These are phyloP conservation scores for Scheffersomyces cryptocercus DNA, from an alignment of 1,139 yeast species.

Conservation along the genomic window DNA sequence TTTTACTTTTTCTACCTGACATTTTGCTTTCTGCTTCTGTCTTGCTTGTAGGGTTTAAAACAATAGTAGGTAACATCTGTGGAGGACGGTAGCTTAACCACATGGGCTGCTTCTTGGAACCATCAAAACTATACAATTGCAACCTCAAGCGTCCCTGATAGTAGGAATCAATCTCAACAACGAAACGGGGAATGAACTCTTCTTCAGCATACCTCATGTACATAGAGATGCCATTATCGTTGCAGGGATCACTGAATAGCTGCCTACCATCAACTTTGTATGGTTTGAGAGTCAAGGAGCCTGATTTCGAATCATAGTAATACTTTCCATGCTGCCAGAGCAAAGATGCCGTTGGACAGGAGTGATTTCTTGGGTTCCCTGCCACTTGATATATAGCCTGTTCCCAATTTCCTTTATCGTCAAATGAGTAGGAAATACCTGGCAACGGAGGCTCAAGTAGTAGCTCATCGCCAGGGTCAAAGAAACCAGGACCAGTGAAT, in stretches of 20 bases:
- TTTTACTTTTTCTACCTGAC: not conserved
- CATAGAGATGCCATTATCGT: constrained; percentile 16
- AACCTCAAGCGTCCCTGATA: constrained; percentile 23
- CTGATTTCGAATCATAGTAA: constrained; percentile 15
- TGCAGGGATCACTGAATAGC: constrained; percentile 31
- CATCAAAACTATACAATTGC: constrained; percentile 28
- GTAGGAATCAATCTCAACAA: constrained; percentile 22
- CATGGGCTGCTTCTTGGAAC: constrained; percentile 30
- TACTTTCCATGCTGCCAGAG: constrained; percentile 34
- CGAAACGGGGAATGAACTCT: constrained; percentile 21
- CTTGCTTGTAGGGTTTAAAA: constrained; percentile 24
- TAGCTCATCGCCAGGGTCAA: constrained; percentile 30
- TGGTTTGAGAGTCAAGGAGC: constrained; percentile 22
- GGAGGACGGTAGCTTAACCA: constrained; percentile 32
- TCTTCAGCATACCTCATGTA: constrained; percentile 25
- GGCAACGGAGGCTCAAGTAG: constrained; percentile 31
- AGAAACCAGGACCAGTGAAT: constrained; percentile 29
- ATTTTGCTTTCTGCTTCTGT: constrained; percentile 2
- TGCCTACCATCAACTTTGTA: constrained; percentile 31
- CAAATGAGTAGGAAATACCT: constrained; percentile 33
- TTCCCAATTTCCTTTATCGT: constrained; percentile 29
- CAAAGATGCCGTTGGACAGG: constrained; percentile 29
- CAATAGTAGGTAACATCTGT: constrained; percentile 28
- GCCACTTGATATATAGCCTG: constrained; percentile 28
- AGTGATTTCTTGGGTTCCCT: constrained; percentile 24